Percentiles rank a stretch among this genome's conserved stretches.
Evolutionary conservation across 2,329 filamentous ascomycete genomes (phyloP).

Genomic region (Aspergillus tanneri): DNA sequence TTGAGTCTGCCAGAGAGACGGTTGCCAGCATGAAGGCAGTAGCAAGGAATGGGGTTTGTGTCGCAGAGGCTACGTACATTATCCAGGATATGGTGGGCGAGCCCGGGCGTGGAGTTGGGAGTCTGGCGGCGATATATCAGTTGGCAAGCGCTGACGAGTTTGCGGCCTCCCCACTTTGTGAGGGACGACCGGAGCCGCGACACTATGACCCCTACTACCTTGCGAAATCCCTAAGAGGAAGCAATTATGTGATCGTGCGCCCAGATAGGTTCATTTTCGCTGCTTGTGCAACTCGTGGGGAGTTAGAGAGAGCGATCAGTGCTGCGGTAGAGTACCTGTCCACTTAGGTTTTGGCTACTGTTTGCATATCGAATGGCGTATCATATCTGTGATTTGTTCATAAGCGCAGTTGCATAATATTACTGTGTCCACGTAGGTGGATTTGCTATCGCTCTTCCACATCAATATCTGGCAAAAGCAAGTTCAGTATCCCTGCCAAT

Average conservation of each 20-base stretch:
- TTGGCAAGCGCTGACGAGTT: constrained; percentile 34
- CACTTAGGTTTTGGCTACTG: no score
- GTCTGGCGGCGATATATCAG: constrained; percentile 12
- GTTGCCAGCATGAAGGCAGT: constrained; percentile 6
- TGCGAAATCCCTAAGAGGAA: constrained; percentile 19
- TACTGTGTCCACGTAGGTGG: no score
- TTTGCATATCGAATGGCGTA: no score
- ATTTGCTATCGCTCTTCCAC: no score
- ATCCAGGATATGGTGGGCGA: no score
- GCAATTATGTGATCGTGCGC: constrained; percentile 33
- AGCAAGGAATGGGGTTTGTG: constrained; percentile 8
- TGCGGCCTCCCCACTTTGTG: constrained; percentile 27
- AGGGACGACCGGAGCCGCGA: constrained; percentile 28
- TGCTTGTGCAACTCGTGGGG: constrained; percentile 22
- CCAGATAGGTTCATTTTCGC: constrained; percentile 39
- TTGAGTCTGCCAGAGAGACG: not conserved
- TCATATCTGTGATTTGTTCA: no score
- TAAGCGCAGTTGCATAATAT: no score
- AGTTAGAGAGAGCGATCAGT: constrained; percentile 23
- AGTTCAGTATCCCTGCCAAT: no score
- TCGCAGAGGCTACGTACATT: constrained; percentile 9
- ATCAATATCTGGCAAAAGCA: no score
- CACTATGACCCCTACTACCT: constrained; percentile 31
- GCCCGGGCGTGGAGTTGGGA: not conserved
- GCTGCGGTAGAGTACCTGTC: no score